Evolutionary conservation across 495 filamentous ascomycete genomes (phyloP).

Genomic region (Recurvomyces mirabilis): DNA sequence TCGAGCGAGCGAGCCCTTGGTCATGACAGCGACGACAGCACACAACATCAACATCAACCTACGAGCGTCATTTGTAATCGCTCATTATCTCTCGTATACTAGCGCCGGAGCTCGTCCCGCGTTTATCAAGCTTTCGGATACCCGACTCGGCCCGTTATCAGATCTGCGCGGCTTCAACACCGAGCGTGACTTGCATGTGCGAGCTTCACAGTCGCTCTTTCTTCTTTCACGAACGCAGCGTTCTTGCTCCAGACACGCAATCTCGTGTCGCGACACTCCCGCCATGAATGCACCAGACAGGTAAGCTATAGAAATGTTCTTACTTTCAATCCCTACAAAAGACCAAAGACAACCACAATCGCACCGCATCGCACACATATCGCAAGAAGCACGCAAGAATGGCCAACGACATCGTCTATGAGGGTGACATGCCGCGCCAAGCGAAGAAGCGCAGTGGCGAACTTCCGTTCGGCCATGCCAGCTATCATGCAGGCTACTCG

Average conservation of each 20-base stretch:
- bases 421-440: background rate
- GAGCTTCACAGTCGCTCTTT: slow-evolving; percentile 17
- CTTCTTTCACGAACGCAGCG: slow-evolving; percentile 1
- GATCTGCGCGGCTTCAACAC: background rate
- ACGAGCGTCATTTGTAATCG: no score
- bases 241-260: background rate
- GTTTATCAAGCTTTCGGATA: no score
- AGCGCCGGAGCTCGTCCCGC: no score
- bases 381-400: slow-evolving; percentile 12
- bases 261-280: slow-evolving; percentile 12
- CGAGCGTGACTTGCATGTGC: no score
- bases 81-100: no score
- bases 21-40: no score
- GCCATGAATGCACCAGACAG: slow-evolving; percentile 64
- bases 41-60: no score
- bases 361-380: slow-evolving; percentile 4
- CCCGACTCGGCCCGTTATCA: no score
- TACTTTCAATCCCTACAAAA: slow-evolving; percentile 9
- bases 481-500: slow-evolving; percentile 7
- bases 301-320: slow-evolving; percentile 31
- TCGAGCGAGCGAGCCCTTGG: no score
- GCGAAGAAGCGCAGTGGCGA: slow-evolving; percentile 1
- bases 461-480: background rate
- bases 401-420: background rate
- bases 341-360: slow-evolving; percentile 17